phyloP scores from a whole-genome alignment of 257 asterid genomes.

The Salvia rosmarinus region DNA sequence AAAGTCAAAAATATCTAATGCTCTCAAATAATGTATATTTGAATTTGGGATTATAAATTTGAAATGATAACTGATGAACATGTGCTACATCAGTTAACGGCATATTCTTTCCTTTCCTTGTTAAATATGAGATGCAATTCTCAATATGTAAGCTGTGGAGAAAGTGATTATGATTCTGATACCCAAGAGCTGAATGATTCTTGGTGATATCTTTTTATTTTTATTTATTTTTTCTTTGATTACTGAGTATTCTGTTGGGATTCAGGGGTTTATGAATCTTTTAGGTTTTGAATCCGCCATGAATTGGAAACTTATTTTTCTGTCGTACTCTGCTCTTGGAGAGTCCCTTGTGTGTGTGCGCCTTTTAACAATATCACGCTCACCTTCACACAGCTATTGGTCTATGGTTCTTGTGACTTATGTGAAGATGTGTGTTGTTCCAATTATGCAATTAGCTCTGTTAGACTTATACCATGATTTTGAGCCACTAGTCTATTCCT shows the following conservation, averaged over 20 bases:
- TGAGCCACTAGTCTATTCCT: slow-evolving; percentile 1
- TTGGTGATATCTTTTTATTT: background rate
- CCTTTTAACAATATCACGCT: background rate
- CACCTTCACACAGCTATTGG: background rate
- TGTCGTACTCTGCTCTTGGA: background rate
- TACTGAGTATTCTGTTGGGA: background rate
- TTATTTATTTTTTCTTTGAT: background rate
- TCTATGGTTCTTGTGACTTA: slow-evolving; percentile 5
- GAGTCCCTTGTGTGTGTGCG: background rate
- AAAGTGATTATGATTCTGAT: background rate
- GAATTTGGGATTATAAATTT: background rate
- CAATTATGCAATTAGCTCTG: background rate
- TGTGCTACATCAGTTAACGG: background rate
- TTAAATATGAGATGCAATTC: background rate
- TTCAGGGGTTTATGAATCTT: background rate
- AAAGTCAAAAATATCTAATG: background rate
- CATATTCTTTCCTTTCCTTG: background rate
- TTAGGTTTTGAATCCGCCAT: background rate
- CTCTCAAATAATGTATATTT: background rate
- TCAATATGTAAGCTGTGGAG: background rate
- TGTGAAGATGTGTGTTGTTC: background rate
- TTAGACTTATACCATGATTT: background rate
- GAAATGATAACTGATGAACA: background rate
- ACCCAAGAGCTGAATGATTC: slow-evolving; percentile 18
- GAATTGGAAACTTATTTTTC: background rate